Base-by-base conservation (phyloP, 306 rosid species). In the Quercus berberidifolia region DNA sequence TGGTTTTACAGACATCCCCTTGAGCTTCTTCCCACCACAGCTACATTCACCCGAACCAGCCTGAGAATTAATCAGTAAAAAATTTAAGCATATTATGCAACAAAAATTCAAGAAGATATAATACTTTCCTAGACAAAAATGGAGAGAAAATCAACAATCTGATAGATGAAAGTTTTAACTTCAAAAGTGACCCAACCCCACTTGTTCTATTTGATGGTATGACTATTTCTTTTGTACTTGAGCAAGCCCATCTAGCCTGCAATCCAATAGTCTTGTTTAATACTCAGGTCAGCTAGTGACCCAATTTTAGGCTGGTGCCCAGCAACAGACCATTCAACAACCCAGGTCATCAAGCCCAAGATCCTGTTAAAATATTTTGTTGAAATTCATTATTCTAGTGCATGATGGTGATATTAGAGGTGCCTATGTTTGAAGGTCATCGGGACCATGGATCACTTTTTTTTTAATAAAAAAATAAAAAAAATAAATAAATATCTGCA, bases 31-130 rank as follows among this genome's bases (percentile, higher is more conserved):
- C 79, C 99, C 96, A 52, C 98, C 99, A 57, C 98, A 95, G 87
- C 78, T 93, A 83, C 99, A 95, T 62, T 93, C 92, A 56, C 91
- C 94, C 7, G 93, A 88, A 83, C 99, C 96, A 82, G 90, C 98
- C 99, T 95, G 91, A 84, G 80, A 70, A 33, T 64, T 64, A 25
- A 67, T 8, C 72, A 67, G 25, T 9, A 1, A 35, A 67, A 67
- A 67, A 21, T 33, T 33, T 6, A 18, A 19, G 20, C 51, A 67
- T 35, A 67, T 21, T 30, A 23, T 17, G 70, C 41, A 31, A 64
- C 8, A 64, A 64, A 64, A 30, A 21, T 30, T 31, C 41, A 30
- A 30, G 54, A 28, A 62, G 33, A 26, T 14, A 64, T 17, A 64
- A 17, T 18, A 28, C 43, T 64, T 49, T 11, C 54, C 54, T 3